Percentiles rank a stretch among this genome's conserved stretches.
Evolutionary conservation across 2,329 filamentous ascomycete genomes (phyloP).

Genomic region (Trichoderma lentiforme): DNA sequence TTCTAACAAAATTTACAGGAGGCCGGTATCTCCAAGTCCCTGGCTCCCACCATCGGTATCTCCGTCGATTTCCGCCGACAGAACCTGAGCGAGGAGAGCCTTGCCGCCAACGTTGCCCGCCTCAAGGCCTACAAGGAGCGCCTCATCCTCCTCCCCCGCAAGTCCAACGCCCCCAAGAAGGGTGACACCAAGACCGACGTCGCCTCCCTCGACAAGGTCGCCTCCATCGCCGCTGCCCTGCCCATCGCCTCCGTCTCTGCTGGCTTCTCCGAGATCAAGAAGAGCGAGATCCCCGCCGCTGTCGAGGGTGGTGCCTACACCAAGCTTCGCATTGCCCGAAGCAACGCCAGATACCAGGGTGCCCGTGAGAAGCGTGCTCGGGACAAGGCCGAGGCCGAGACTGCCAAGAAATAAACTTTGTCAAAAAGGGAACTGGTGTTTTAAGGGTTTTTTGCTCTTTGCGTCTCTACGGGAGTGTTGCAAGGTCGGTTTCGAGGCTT

Average conservation of each 20-base stretch:
- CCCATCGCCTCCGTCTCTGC: constrained; percentile 68
- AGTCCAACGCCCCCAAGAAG: constrained; percentile 88
- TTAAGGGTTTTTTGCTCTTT: constrained; percentile 41
- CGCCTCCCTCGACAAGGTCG: constrained; percentile 60
- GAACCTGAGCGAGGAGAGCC: constrained; percentile 95
- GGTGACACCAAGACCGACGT: constrained; percentile 85
- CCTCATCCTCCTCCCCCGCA: constrained; percentile 96
- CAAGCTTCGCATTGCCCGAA: constrained; percentile 79
- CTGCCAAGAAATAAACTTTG: constrained; percentile 75
- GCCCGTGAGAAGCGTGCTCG: constrained; percentile 88
- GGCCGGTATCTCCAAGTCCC: constrained; percentile 90
- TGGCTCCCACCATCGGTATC: constrained; percentile 95
- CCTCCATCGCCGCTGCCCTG: constrained; percentile 50
- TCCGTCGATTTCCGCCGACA: constrained; percentile 92
- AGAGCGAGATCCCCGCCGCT: constrained; percentile 72
- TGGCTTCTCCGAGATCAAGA: constrained; percentile 72
- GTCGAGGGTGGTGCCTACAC: constrained; percentile 82
- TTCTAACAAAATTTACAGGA: constrained; percentile 59
- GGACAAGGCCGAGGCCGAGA: constrained; percentile 81
- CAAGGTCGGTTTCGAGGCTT: constrained; percentile 38
- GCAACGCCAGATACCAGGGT: constrained; percentile 77
- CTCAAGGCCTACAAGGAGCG: constrained; percentile 97
- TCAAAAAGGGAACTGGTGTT: constrained; percentile 39
- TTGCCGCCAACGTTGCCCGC: constrained; percentile 91
- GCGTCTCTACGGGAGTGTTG: constrained; percentile 37